Conservation (phyloP, 164 flowering plant species). For the Berberis vulgaris region DNA sequence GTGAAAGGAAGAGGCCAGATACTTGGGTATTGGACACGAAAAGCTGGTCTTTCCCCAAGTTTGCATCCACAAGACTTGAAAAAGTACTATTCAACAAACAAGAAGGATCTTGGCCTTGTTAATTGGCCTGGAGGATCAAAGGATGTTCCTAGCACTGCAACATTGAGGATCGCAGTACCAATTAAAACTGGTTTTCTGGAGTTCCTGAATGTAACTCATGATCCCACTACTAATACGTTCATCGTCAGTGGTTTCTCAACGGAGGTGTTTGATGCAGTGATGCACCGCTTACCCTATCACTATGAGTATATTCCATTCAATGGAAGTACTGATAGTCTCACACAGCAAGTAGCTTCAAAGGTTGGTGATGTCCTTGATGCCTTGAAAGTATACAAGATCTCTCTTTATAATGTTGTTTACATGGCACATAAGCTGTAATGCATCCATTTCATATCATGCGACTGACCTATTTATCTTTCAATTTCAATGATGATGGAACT, state of each 20-base stretch:
- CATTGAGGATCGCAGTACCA: conserved; percentile 28
- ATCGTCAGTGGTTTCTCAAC: conserved; percentile 21
- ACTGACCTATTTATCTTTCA: no score
- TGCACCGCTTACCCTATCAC: conserved; percentile 22
- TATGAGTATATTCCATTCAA: conserved; percentile 26
- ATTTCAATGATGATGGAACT: no score
- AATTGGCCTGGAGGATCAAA: conserved; percentile 24
- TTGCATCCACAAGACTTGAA: no score
- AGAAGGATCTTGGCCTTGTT: neutral
- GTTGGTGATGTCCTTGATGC: conserved; percentile 3
- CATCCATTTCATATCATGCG: no score
- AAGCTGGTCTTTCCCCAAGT: no score
- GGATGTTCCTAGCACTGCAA: conserved; percentile 7
- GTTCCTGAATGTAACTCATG: conserved; percentile 20
- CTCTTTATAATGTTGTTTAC: no score
- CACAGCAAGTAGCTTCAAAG: conserved; percentile 20
- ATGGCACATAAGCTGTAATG: no score
- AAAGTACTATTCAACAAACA: no score
- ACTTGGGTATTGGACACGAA: conserved; percentile 38
- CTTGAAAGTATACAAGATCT: no score
- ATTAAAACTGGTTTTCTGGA: conserved; percentile 19
- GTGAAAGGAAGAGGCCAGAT: conserved; percentile 12
- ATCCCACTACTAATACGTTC: conserved; percentile 11
- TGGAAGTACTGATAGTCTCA: conserved; percentile 17
- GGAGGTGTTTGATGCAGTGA: conserved; percentile 33